Percentiles rank a stretch among this genome's conserved stretches.
Evolutionary conservation across 305 asterid species (phyloP).

Genomic region (Caryopteris hybrid): DNA sequence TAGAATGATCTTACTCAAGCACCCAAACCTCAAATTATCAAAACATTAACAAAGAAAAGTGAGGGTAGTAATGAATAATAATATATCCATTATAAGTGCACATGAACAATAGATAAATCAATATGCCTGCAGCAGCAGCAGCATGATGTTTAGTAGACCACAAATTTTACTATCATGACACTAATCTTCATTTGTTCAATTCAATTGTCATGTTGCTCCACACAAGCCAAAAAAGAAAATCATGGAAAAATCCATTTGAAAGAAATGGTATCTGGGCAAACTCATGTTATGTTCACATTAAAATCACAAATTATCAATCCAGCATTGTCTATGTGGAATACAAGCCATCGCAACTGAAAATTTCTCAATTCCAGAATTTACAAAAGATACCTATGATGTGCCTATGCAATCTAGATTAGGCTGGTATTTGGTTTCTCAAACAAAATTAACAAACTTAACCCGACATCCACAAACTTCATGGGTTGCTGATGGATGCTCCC

Average conservation of each 20-base stretch:
- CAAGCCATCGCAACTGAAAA: neutral
- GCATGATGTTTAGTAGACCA: neutral
- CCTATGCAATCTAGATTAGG: neutral
- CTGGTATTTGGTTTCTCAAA: no score
- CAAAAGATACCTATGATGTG: neutral
- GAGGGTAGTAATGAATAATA: slow-evolving; percentile 4
- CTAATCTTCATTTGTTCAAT: neutral
- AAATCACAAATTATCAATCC: slow-evolving; percentile 1
- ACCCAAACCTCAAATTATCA: neutral
- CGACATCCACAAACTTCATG: no score
- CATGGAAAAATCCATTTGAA: neutral
- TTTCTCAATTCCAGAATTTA: neutral
- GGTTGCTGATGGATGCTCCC: no score
- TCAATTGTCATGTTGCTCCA: neutral
- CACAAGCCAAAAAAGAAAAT: neutral
- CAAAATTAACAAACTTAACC: no score
- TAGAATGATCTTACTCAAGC: slow-evolving; percentile 9
- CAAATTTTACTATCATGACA: neutral
- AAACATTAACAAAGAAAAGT: slow-evolving; percentile 4
- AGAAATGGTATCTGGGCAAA: neutral
- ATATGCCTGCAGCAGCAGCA: slow-evolving; percentile 3
- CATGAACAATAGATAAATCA: neutral
- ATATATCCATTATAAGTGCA: neutral
- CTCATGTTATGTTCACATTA: neutral
- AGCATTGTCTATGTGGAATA: neutral